These are phyloP conservation scores for Nemania sp. DNA, from an alignment of 2,329 filamentous ascomycete genomes.

Conservation along the genomic window DNA sequence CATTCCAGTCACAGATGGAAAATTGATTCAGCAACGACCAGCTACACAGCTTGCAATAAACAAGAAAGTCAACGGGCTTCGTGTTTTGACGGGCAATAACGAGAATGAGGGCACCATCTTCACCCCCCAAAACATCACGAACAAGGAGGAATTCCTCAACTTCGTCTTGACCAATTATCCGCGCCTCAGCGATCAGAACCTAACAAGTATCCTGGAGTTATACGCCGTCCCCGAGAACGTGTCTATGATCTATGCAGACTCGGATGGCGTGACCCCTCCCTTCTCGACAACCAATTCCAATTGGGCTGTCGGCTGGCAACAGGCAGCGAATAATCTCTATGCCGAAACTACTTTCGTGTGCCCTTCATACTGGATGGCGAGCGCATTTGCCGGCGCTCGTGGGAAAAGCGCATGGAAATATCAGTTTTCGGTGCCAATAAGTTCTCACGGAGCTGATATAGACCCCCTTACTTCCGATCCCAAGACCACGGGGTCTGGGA, in stretches of 20 bases:
- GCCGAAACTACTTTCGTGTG: constrained; percentile 60
- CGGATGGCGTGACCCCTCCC: constrained; percentile 42
- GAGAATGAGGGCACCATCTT: constrained; percentile 45
- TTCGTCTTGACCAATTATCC: constrained; percentile 43
- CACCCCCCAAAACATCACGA: constrained; percentile 42
- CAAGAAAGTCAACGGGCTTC: constrained; percentile 40
- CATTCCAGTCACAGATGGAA: constrained; percentile 44
- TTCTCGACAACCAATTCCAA: constrained; percentile 55
- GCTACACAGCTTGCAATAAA: constrained; percentile 33
- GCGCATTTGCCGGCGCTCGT: constrained; percentile 44
- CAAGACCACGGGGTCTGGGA: constrained; percentile 23
- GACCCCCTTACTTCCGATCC: constrained; percentile 41
- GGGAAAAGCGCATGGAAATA: constrained; percentile 48
- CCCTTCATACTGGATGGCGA: constrained; percentile 58
- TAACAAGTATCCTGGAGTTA: constrained; percentile 38
- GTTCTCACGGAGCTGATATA: constrained; percentile 46
- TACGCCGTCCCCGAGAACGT: constrained; percentile 36
- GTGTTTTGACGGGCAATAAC: constrained; percentile 41
- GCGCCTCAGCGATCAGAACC: constrained; percentile 37
- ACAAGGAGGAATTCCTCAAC: constrained; percentile 34
- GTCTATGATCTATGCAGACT: constrained; percentile 41
- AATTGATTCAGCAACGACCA: constrained; percentile 39
- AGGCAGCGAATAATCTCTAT: constrained; percentile 56
- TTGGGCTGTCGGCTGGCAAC: constrained; percentile 56
- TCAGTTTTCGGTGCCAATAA: constrained; percentile 51